Evolutionary conservation across 371 early-diverging fungal genomes (phyloP), one percentile per base, ranked within the genome.

Genomic region (Batkoa obscura): DNA sequence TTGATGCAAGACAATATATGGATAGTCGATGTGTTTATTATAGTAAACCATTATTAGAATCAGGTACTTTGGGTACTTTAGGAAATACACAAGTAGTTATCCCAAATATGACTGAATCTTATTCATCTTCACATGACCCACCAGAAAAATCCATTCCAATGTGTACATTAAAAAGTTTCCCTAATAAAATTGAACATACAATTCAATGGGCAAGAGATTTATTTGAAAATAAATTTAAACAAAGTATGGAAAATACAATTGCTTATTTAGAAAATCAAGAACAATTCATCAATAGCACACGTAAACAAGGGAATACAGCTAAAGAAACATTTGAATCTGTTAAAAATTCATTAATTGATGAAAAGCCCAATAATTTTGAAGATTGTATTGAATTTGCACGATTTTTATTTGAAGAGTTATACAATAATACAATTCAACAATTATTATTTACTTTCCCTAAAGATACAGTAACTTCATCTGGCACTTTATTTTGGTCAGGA

Each of bases 161-260:
- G 61, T 99, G 99, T 79, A 99, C 99, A 2, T 79, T 99, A 55
- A 94, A 96, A 79, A 97, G 95, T 74, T 98, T 98, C 82, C 99
- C 99, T 52, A 91, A 97, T 67, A 84, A 84, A 2, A 97, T 99
- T 58, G 99, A 99, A 76, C 99, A 99, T 72, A 95, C 98, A n/a
- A 99, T 99, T 65, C 96, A 98, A 77, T 95, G 98, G 99, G 94
- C 98, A 2, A 87, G 98, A 59, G 94, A 95, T 69, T 71, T 88
- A 62, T 99, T 99, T 70, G 92, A 95, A 64, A 95, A 89, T 0
- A 72, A 88, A 61, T 99, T 99, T 76, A 73, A 73, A 56, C 82
- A 85, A 60, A 88, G 87, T 2, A 85, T 90, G 1, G 93, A 95
- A 66, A 90, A 88, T 67, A 91, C 84, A 63, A 94, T 94, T 69